Percentiles rank a stretch among this genome's conserved stretches.
These are phyloP conservation scores for Boeremia lycopersici DNA, from an alignment of 2,329 filamentous ascomycete genomes.

Conservation along the genomic window DNA sequence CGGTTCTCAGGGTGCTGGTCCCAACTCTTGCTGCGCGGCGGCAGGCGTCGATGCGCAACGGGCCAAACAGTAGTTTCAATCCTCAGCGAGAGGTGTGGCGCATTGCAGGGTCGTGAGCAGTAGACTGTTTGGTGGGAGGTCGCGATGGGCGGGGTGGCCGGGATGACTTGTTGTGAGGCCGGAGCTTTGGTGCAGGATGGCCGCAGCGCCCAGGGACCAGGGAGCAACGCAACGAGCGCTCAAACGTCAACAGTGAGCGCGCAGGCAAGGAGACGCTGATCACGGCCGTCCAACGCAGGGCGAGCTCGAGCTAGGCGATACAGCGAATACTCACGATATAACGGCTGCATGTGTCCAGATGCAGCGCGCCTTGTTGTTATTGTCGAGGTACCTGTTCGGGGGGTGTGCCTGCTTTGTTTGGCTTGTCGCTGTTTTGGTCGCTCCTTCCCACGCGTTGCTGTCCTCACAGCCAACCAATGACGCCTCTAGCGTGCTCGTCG, in stretches of 20 bases:
- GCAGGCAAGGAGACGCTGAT: slow-evolving; percentile 3
- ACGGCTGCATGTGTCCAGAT: slow-evolving; percentile 5
- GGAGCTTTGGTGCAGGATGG: slow-evolving; percentile 14
- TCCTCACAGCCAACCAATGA: slow-evolving; percentile 26
- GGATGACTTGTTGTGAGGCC: slow-evolving; percentile 22
- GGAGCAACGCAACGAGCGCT: slow-evolving; percentile 11
- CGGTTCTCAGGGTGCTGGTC: slow-evolving; percentile 18
- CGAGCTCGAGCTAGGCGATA: slow-evolving; percentile 11
- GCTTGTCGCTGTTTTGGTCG: slow-evolving; percentile 37
- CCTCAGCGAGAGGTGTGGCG: slow-evolving; percentile 15
- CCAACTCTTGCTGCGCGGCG: slow-evolving; percentile 18
- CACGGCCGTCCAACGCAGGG: slow-evolving; percentile 3
- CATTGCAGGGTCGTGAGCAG: slow-evolving; percentile 9
- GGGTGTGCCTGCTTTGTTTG: slow-evolving; percentile 30
- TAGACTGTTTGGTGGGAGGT: slow-evolving; percentile 9
- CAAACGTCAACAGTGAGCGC: slow-evolving; percentile 8
- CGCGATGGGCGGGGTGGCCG: slow-evolving; percentile 16
- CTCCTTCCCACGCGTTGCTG: slow-evolving; percentile 22
- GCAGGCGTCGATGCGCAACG: slow-evolving; percentile 18
- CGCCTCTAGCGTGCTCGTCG: slow-evolving; percentile 15
- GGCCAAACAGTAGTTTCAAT: slow-evolving; percentile 9
- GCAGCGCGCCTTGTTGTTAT: slow-evolving; percentile 18
- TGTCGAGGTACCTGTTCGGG: slow-evolving; percentile 18
- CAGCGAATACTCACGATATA: slow-evolving; percentile 1
- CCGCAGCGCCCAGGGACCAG: slow-evolving; percentile 10